Conservation (phyloP, 495 filamentous ascomycete genomes). For the Staphylotrichum longicolle region DNA sequence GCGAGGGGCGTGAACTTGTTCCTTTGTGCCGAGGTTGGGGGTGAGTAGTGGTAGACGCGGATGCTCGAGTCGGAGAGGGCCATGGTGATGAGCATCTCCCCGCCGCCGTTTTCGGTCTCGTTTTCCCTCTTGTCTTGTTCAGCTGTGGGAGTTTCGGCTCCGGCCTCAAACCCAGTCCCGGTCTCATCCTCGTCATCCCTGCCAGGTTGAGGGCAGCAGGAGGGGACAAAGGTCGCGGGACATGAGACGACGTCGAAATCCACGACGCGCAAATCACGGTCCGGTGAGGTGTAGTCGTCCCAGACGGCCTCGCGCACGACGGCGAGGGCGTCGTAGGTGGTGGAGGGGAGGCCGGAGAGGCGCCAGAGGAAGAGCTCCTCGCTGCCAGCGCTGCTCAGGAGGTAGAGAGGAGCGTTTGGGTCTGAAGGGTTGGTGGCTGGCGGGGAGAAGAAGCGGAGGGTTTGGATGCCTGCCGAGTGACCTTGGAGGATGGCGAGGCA, state of each 20-base stretch:
- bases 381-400: slow-evolving; percentile 80
- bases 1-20: slow-evolving; percentile 54
- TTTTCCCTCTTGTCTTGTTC: too few species aligned
- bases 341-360: slow-evolving; percentile 48
- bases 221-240: neutral
- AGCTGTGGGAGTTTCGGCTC: too few species aligned
- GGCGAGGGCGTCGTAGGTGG: slow-evolving; percentile 50
- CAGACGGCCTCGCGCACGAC: slow-evolving; percentile 63
- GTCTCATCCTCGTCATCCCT: neutral
- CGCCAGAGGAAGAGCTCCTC: slow-evolving; percentile 91
- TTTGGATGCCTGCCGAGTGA: slow-evolving; percentile 81
- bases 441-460: slow-evolving; percentile 65
- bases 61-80: slow-evolving; percentile 78
- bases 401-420: slow-evolving; percentile 36
- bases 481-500: slow-evolving; percentile 64
- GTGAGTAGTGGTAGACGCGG: slow-evolving; percentile 61
- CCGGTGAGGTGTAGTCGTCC: slow-evolving; percentile 51
- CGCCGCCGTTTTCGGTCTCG: slow-evolving; percentile 10
- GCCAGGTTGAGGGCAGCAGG: neutral
- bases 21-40: slow-evolving; percentile 4
- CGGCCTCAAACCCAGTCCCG: neutral
- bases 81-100: slow-evolving; percentile 59
- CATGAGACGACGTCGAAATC: slow-evolving; percentile 56
- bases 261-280: slow-evolving; percentile 74
- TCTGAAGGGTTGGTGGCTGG: too few species aligned